Base-by-base conservation (phyloP, 1,284 basidiomycete genomes). In the Ceratobasidium sp. region DNA sequence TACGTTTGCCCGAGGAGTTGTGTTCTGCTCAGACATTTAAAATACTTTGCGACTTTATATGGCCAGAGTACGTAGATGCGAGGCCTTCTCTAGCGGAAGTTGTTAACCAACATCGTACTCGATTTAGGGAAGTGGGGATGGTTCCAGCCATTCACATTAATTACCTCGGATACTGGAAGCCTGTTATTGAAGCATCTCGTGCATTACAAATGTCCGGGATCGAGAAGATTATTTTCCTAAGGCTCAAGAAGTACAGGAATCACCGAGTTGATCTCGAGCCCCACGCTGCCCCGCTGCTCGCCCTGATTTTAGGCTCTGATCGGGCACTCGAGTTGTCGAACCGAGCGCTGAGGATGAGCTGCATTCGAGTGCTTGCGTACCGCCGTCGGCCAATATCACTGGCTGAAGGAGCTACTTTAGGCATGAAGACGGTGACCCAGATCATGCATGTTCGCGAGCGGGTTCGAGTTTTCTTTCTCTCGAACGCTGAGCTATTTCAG, bases 11-110 rank as follows among this genome's bases (percentile, higher is more conserved):
- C 7, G 15, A 20, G 13, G 40, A 58, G 22, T 22, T 58, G 5
- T 45, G 22, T 31, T 31, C 38, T 1, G 27, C 38, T 6, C 12
- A 58, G 17, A 20, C 35, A 20, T 58, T 58, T 31, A 27, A 6
- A 47, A 58, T 27, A 1, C 25, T 58, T 1, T 58, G 56, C 20
- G n/a, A 31, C 25, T 58, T 58, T 31, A 22, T 58, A 27, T 58
- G 45, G 17, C 56, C 56, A 58, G 29, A 2, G 56, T 58, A 45
- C 42, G 56, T 31, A 20, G n/a, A n/a, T n/a, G n/a, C n/a, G n/a
- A n/a, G n/a, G n/a, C n/a, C n/a, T n/a, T 47, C 12, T 31, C 20
- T 45, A 45, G 10, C n/a, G 8, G 7, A 47, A 47, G 7, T 47
- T 47, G 13, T n/a, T n/a, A n/a, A n/a, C n/a, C n/a, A 29, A 29